phyloP scores from a whole-genome alignment of 1,139 yeast genomes.

The Pichia cactophila region DNA sequence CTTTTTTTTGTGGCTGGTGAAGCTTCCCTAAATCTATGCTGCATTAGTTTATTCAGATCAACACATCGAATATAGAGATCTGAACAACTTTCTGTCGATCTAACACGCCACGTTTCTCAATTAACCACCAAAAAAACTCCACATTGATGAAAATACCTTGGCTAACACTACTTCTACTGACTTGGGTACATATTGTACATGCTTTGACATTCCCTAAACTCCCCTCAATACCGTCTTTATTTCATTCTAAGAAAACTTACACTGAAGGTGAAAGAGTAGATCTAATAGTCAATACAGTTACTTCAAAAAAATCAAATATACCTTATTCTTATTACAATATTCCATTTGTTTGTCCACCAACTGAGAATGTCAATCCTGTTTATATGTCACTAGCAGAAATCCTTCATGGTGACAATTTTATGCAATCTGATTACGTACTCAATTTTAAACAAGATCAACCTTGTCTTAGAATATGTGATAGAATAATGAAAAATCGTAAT shows the following conservation, averaged over 20 bases:
- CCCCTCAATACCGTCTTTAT: slow-evolving; percentile 9
- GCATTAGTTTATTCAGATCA: too few relatives aligned
- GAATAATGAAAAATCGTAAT: slow-evolving; percentile 43
- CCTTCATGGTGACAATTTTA: slow-evolving; percentile 71
- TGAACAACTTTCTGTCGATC: too few relatives aligned
- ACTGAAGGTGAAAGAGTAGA: slow-evolving; percentile 56
- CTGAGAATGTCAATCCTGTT: slow-evolving; percentile 44
- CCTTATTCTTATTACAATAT: slow-evolving; percentile 73
- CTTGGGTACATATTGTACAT: background rate
- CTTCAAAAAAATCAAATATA: slow-evolving; percentile 68
- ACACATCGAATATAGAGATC: too few relatives aligned
- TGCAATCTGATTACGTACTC: slow-evolving; percentile 65
- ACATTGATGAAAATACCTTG: background rate
- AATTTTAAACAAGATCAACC: slow-evolving; percentile 53
- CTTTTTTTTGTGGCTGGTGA: too few relatives aligned
- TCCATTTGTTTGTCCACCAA: slow-evolving; percentile 76
- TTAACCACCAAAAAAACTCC: too few relatives aligned
- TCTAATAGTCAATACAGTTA: slow-evolving; percentile 67
- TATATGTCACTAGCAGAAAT: slow-evolving; percentile 72
- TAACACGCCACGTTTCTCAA: too few relatives aligned
- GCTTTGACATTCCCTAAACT: background rate
- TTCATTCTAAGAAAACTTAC: slow-evolving; percentile 29
- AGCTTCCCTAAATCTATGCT: too few relatives aligned
- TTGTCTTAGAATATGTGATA: slow-evolving; percentile 63
- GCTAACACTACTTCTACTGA: background rate